Evolutionary conservation across 2,329 filamentous ascomycete species (phyloP), one percentile per base, ranked within the genome.

Genomic region (Verticillium dahliae): DNA sequence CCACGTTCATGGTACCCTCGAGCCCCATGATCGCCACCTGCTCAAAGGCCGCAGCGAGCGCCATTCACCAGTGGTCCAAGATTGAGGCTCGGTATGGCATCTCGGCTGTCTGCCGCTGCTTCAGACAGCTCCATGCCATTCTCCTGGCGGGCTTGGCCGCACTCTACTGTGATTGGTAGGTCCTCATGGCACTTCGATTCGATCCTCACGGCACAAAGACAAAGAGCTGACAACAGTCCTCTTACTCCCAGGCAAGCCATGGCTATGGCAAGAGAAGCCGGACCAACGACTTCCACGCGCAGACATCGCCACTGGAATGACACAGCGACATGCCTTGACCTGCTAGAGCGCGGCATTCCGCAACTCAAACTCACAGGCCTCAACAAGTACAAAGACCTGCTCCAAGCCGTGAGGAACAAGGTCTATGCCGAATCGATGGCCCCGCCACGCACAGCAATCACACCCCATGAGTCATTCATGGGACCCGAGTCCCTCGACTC

Each of bases 111-210:
- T 68, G 65, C 18, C 60, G 65, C 2, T 68, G 63, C 52, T 67
- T 65, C 27, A 60, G 66, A 5, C 65, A 68, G 34, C 59, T 70
- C 13, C 68, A 69, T 37, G 58, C 61, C 1, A 62, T 68, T 4
- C 35, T 69, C 1, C 57, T 70, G 13, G 67, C 66, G 6, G 68
- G 66, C 1, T 59, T 69, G 0, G 67, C 67, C 18, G 67, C 63
- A 4, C 52, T 69, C 11, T 69, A 69, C 35, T 69, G 68, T n/a
- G 67, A 69, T 41, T 69, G 67, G 68, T 68, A 60, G 63, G 64
- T 55, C 50, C 1, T 45, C 33, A 4, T 35, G 10, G 2, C n/a
- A 15, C 39, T 41, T 41, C 39, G 37, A 38, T 3, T 6, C 7
- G 4, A 31, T 31, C 4, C 27, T 31, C 27, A 31, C 27, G 27